Evolutionary conservation across 306 rosid species (phyloP), one percentile per base, ranked within the genome.

Genomic region (Lupinus albus): DNA sequence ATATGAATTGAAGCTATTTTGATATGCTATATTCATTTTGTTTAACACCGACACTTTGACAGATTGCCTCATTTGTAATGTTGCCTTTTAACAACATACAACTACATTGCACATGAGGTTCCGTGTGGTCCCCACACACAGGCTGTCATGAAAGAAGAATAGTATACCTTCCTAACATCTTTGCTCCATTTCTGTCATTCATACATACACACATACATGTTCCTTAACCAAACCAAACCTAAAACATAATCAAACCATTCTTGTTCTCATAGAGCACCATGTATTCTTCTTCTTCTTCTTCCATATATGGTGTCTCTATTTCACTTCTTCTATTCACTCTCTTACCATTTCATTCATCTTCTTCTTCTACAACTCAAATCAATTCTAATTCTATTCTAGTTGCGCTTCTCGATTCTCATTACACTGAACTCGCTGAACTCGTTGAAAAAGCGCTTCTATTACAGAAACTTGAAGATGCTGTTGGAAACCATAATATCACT

Each of bases 381-480:
- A 88, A 88, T 67, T 93, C 99, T 41, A 93, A 93, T 80, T 93
- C 99, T 6, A 86, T 90, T 73, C 97, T 93, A 49, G 96, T 93
- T 0, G 97, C 99, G 0, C 97, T 93, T 6, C 91, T 93, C 1
- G 99, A 93, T 61, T 93, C 99, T 4, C 99, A 80, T 41, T 93
- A 93, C 83, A 93, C 97, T 0, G 97, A 89, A 79, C 91, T 93
- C 3, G 80, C 97, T 0, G 99, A 93, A 77, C 94, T 93, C 10
- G 99, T 93, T 0, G 99, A 93, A 47, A 93, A 93, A 39, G 99
- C 97, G 0, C 99, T 93, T 4, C 80, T 93, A 0, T 78, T 93
- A 0, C 97, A 88, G 11, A 88, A 86, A 3, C 91, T 93, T 0
- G 99, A 93, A 51, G 76, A 90, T 0, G 91, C 97, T 0, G 90